Conservation (phyloP, 352 stramenopile genomes). For the Albugo candida region DNA sequence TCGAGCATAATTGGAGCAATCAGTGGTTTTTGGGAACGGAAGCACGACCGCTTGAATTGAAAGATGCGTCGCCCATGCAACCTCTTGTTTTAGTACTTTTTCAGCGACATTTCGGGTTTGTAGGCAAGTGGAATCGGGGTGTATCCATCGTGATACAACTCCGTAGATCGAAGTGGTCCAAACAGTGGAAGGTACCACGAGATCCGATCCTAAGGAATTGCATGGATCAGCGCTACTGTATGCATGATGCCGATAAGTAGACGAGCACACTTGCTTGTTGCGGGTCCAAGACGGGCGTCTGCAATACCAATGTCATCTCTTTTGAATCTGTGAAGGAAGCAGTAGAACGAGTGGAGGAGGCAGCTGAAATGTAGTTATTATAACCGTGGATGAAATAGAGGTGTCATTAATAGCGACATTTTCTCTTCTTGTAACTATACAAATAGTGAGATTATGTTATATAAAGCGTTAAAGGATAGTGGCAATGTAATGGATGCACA, state of each 20-base stretch:
- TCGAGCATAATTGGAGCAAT: constrained; percentile 70
- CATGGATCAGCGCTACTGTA: not conserved
- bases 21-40: constrained; percentile 31
- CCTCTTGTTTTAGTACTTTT: constrained; percentile 78
- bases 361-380: not conserved
- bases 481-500: not conserved
- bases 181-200: constrained; percentile 63
- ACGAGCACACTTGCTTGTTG: constrained; percentile 21
- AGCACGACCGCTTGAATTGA: constrained; percentile 88
- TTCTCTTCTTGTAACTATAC: constrained; percentile 48
- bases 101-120: constrained; percentile 28
- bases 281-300: constrained; percentile 28
- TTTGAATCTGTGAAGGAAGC: constrained; percentile 22
- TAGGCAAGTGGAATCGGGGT: constrained; percentile 28
- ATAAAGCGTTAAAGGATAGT: not conserved
- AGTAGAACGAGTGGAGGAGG: not conserved
- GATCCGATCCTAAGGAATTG: constrained; percentile 30
- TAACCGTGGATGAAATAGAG: constrained; percentile 69
- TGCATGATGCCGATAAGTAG: not conserved
- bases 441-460: not conserved
- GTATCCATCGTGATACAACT: constrained; percentile 62
- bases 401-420: constrained; percentile 52
- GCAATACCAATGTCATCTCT: constrained; percentile 43
- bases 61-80: constrained; percentile 92
- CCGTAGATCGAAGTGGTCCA: constrained; percentile 74